Percentiles rank a stretch among this genome's conserved stretches.
Conservation (phyloP, 2,329 filamentous ascomycete species). For the Verticillium zaregamsianum region DNA sequence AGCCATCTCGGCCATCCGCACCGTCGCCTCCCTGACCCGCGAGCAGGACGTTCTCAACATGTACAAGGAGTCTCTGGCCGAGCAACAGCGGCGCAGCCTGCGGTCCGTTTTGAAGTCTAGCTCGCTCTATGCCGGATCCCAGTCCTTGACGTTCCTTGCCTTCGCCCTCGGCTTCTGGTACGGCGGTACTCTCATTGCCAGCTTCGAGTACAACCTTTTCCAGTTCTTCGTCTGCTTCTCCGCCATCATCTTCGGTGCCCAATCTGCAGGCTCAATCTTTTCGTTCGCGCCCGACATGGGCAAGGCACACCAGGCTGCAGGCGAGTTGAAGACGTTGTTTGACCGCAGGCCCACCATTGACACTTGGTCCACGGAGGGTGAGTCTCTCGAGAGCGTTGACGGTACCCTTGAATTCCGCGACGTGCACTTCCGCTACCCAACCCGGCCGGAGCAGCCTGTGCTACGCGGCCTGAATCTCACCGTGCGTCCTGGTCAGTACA, state of each 20-base stretch:
- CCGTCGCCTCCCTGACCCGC: conserved; percentile 84
- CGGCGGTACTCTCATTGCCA: conserved; percentile 71
- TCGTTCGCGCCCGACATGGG: conserved; percentile 90
- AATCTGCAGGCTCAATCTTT: conserved; percentile 87
- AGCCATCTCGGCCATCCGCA: conserved; percentile 89
- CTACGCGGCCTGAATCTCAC: conserved; percentile 75
- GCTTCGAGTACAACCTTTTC: conserved; percentile 69
- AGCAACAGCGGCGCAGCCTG: conserved; percentile 64
- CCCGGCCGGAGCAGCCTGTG: conserved; percentile 85
- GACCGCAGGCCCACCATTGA: conserved; percentile 81
- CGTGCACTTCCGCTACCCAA: conserved; percentile 93
- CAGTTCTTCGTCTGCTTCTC: conserved; percentile 93
- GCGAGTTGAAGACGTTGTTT: conserved; percentile 76
- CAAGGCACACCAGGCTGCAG: conserved; percentile 82
- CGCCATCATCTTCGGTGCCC: conserved; percentile 83
- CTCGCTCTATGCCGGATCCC: conserved; percentile 74
- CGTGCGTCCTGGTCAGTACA: conserved; percentile 74
- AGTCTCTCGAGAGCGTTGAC: conserved; percentile 57
- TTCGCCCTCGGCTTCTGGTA: conserved; percentile 93
- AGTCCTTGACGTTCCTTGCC: conserved; percentile 78
- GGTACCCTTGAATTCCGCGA: conserved; percentile 85
- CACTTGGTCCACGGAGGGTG: conserved; percentile 70
- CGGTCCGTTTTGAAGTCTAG: conserved; percentile 74
- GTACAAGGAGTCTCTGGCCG: conserved; percentile 64
- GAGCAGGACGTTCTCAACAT: conserved; percentile 73